Conservation (phyloP, 2,329 filamentous ascomycete species). For the Ceratocystis ficicola region DNA sequence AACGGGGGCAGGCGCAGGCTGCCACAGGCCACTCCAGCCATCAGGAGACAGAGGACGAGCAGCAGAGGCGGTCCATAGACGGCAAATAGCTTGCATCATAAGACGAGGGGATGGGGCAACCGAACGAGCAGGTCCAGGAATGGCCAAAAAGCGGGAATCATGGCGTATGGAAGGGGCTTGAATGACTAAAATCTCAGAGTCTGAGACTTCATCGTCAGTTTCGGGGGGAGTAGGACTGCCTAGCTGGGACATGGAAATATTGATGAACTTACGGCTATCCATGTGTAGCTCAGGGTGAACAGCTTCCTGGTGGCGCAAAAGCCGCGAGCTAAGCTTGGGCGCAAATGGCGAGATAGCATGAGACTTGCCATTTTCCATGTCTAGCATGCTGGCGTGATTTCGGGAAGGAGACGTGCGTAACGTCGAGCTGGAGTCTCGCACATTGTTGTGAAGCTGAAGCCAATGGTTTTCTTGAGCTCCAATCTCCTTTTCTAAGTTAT, state of each 20-base stretch:
- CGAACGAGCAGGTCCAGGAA: not conserved
- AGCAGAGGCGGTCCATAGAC: slow-evolving; percentile 21
- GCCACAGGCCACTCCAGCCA: slow-evolving; percentile 19
- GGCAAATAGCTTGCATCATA: slow-evolving; percentile 20
- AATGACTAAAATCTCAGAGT: slow-evolving; percentile 28
- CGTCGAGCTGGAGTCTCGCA: slow-evolving; percentile 42
- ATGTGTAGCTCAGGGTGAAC: slow-evolving; percentile 18
- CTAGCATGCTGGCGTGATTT: slow-evolving; percentile 4
- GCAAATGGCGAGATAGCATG: slow-evolving; percentile 13
- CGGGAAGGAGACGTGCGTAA: slow-evolving; percentile 28
- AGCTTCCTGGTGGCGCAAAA: slow-evolving; percentile 14
- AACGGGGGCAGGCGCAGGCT: slow-evolving; percentile 19
- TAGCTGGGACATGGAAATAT: slow-evolving; percentile 28
- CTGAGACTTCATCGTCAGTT: slow-evolving; percentile 30
- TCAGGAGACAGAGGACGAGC: slow-evolving; percentile 19
- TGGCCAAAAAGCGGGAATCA: slow-evolving; percentile 2
- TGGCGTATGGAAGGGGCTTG: slow-evolving; percentile 7
- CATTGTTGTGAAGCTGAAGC: slow-evolving; percentile 43
- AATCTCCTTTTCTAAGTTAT: slow-evolving; percentile 51
- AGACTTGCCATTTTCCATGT: slow-evolving; percentile 5
- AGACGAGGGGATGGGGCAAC: slow-evolving; percentile 15
- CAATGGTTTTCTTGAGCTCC: slow-evolving; percentile 47
- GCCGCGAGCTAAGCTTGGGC: slow-evolving; percentile 12
- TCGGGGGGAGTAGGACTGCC: slow-evolving; percentile 45
- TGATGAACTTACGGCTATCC: slow-evolving; percentile 14